Percentiles rank a stretch among this genome's conserved stretches.
These are phyloP conservation scores for Curvularia lunata DNA, from an alignment of 2,329 filamentous ascomycete genomes.

Conservation along the genomic window DNA sequence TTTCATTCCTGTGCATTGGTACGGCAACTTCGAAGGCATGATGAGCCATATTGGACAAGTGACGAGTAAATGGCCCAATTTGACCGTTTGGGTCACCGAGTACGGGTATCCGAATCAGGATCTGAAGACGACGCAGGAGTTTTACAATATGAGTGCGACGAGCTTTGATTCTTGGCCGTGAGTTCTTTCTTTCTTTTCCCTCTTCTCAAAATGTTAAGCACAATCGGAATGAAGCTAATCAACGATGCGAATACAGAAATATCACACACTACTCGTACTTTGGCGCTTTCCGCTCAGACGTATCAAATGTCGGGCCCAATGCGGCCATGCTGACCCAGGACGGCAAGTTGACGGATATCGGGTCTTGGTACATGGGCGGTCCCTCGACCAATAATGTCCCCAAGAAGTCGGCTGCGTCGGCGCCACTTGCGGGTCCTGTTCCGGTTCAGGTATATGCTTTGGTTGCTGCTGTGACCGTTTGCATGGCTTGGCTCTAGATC, in stretches of 20 bases:
- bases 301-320: constrained; percentile 77
- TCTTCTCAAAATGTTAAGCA: no score
- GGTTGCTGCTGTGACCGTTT: neutral
- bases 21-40: constrained; percentile 71
- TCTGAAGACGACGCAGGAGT: constrained; percentile 64
- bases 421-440: neutral
- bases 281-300: constrained; percentile 72
- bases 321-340: constrained; percentile 71
- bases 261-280: constrained; percentile 77
- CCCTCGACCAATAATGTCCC: constrained; percentile 13
- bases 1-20: constrained; percentile 61
- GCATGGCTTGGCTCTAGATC: neutral
- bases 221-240: constrained; percentile 5
- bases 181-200: no score
- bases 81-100: constrained; percentile 78
- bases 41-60: constrained; percentile 70
- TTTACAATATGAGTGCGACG: constrained; percentile 70
- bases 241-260: constrained; percentile 44
- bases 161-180: constrained; percentile 69
- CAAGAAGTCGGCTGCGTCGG: constrained; percentile 4
- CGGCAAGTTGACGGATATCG: constrained; percentile 76
- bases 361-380: constrained; percentile 75
- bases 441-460: neutral
- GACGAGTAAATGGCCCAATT: constrained; percentile 56
- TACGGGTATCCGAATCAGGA: constrained; percentile 67